Conservation (phyloP, 1,139 yeast species). For the Pichia sp. region DNA sequence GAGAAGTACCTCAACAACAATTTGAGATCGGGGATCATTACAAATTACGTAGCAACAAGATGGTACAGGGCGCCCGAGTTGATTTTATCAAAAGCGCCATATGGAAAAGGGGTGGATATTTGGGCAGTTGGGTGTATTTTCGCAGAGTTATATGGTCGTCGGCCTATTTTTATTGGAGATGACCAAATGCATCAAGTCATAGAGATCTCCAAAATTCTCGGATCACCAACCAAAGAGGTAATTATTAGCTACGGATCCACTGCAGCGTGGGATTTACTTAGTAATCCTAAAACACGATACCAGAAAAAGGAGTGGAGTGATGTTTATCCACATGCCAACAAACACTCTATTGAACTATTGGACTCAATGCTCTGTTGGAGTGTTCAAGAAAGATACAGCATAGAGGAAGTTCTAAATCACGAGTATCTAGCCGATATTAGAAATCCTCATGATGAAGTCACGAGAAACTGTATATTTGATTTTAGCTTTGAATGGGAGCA, state of each 20-base stretch:
- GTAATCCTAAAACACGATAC: conserved; percentile 33
- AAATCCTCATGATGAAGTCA: conserved; percentile 42
- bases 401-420: conserved; percentile 45
- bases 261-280: conserved; percentile 33
- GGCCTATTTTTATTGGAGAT: conserved; percentile 65
- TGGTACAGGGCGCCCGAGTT: conserved; percentile 98
- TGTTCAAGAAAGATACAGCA: conserved; percentile 36
- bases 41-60: conserved; percentile 88
- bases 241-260: conserved; percentile 23
- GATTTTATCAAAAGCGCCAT: conserved; percentile 82
- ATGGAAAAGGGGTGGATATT: conserved; percentile 52
- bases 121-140: conserved; percentile 84
- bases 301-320: conserved; percentile 36
- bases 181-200: conserved; percentile 56
- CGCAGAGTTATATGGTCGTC: conserved; percentile 65
- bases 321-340: conserved; percentile 53
- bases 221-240: conserved; percentile 45
- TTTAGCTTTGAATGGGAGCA: conserved; percentile 50
- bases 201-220: conserved; percentile 56
- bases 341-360: conserved; percentile 39
- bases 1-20: conserved; percentile 33
- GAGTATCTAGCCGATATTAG: conserved; percentile 41
- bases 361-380: conserved; percentile 57
- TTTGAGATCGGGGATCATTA: conserved; percentile 36
- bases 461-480: conserved; percentile 41